Base-by-base conservation (phyloP, 2,329 filamentous ascomycete genomes). In the Purpureocillium takamizusanense region DNA sequence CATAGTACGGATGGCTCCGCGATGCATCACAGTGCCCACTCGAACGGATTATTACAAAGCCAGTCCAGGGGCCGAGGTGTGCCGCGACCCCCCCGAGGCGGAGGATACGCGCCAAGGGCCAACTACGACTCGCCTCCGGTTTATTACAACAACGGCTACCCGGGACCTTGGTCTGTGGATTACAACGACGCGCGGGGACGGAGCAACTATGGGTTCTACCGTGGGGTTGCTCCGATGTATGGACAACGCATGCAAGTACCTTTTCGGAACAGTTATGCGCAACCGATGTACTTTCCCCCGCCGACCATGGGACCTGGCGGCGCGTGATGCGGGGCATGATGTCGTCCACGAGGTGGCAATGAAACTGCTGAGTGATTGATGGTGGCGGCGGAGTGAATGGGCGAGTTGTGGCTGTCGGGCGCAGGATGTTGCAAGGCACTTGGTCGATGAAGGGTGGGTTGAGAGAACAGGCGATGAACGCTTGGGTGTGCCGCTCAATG, bases 151-250 rank as follows among this genome's bases (percentile, higher is more conserved):
- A 35, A 38, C 11, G 21, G 21, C 21, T 25, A 25, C 10, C 6
- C 21, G 5, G 21, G 21, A 25, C 21, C 21, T 25, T 25, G 21
- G 21, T 25, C 21, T 5, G 21, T 25, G 21, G 21, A 25, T 10
- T 25, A 25, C 10, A 38, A 41, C 9, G 23, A 29, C 7, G 32
- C 51, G 7, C 49, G 53, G 10, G 50, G 52, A 2, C 40, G 53
- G 16, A 44, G 46, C 3, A 43, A 40, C 7, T 16, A 39, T 13
- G 37, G 31, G 3, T 36, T 39, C 10, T 28, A 31, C 4, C 36
- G 44, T 2, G 43, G 39, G 2, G 28, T 30, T 10, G 42, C 39
- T 27, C 39, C 42, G 6, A 39, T 39, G 21, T 29, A 39, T 12
- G 35, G 30, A 30, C 15, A 33, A 25, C 21, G 21, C 21, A 25